phyloP scores from a whole-genome alignment of 306 rosid species.

The Sicyos edulis region DNA sequence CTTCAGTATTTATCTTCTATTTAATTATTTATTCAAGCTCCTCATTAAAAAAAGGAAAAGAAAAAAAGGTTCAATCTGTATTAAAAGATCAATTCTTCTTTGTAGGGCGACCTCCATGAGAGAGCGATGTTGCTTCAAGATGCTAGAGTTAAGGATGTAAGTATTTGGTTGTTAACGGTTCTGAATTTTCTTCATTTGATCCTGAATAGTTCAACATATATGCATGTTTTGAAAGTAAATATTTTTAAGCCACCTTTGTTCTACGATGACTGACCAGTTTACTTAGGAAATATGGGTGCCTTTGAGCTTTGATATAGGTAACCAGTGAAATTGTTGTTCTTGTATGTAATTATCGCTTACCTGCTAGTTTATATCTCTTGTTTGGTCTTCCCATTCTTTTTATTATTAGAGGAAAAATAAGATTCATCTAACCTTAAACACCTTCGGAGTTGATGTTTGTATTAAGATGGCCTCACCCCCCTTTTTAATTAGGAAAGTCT shows the following conservation, averaged over 20 bases:
- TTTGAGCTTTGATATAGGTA: background rate
- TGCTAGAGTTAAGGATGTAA: slow-evolving; percentile 94
- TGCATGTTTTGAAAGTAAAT: slow-evolving; percentile 11
- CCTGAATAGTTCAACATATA: background rate
- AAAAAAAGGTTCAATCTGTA: slow-evolving; percentile 4
- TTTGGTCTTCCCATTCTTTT: background rate
- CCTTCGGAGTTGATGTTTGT: background rate
- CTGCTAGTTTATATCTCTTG: slow-evolving; percentile 6
- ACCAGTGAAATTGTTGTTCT: slow-evolving; percentile 2
- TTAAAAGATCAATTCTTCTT: slow-evolving; percentile 30
- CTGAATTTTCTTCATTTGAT: background rate
- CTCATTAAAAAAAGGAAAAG: background rate
- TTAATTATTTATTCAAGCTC: slow-evolving; percentile 18
- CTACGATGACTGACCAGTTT: background rate
- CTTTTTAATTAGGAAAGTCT: too few species aligned
- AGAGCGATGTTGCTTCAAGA: slow-evolving; percentile 72
- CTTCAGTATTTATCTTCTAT: slow-evolving; percentile 15
- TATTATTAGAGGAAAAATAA: background rate
- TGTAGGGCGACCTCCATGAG: slow-evolving; percentile 93
- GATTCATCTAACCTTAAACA: background rate
- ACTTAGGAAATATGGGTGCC: background rate
- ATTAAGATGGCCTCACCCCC: background rate
- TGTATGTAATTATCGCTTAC: background rate
- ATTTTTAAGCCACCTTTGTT: background rate
- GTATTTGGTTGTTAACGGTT: slow-evolving; percentile 24